phyloP scores from a whole-genome alignment of 352 stramenopile genomes.

The Phytophthora agathidicida region DNA sequence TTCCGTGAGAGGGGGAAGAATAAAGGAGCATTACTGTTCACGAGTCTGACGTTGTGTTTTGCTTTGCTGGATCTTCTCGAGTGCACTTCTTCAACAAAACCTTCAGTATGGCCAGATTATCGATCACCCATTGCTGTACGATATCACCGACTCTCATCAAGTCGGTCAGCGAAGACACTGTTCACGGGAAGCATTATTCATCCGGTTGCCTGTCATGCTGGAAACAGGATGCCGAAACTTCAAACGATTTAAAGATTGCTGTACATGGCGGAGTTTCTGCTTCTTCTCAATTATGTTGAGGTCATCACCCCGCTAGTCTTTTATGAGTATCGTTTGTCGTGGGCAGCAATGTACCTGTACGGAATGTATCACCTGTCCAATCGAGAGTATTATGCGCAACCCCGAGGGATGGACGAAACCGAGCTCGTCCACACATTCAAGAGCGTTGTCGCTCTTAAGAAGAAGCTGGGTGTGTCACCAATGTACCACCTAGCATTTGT shows the following conservation, averaged over 20 bases:
- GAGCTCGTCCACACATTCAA: slow-evolving; percentile 26
- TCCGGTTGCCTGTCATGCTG: background rate
- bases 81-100: too few relatives aligned
- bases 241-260: slow-evolving; percentile 11
- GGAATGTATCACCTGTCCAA: slow-evolving; percentile 40
- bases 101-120: too few relatives aligned
- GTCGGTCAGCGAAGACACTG: background rate
- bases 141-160: background rate
- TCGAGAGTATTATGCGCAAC: slow-evolving; percentile 36
- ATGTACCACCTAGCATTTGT: slow-evolving; percentile 46
- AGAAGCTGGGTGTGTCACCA: slow-evolving; percentile 29
- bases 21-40: too few relatives aligned
- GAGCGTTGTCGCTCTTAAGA: slow-evolving; percentile 44
- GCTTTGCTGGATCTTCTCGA: too few relatives aligned
- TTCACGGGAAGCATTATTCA: background rate
- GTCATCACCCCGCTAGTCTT: slow-evolving; percentile 35
- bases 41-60: too few relatives aligned
- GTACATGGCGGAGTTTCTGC: slow-evolving; percentile 35
- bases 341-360: slow-evolving; percentile 34
- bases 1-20: too few relatives aligned
- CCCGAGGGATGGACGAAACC: slow-evolving; percentile 14
- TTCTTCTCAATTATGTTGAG: slow-evolving; percentile 41
- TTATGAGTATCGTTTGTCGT: slow-evolving; percentile 14
- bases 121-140: too few relatives aligned
- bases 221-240: background rate